These are phyloP conservation scores for Ambrosiella cleistominuta DNA, from an alignment of 2,329 filamentous ascomycete genomes.

Conservation along the genomic window DNA sequence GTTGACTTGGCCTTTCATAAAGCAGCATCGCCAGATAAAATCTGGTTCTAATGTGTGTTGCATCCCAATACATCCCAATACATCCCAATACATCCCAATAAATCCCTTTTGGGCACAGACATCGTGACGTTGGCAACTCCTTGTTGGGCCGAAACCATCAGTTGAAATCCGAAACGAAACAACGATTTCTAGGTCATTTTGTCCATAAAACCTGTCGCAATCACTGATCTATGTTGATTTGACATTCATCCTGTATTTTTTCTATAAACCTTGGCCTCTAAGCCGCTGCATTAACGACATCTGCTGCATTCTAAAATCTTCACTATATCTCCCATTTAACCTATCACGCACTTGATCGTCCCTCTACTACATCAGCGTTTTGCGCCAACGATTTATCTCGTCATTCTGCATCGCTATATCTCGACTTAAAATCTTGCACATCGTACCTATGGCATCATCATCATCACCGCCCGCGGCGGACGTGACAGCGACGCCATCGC, in stretches of 20 bases:
- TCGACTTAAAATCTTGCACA: neutral
- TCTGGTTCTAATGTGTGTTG: neutral
- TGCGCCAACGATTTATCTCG: neutral
- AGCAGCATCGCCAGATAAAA: neutral
- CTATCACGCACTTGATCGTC: neutral
- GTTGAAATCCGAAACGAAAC: neutral
- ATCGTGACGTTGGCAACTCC: neutral
- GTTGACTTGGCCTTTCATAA: neutral
- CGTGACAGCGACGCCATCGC: conserved; percentile 1
- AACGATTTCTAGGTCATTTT: neutral
- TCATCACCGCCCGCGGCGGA: neutral
- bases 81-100: neutral
- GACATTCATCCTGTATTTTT: neutral
- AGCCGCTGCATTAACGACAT: neutral
- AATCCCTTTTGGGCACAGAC: neutral
- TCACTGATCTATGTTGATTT: neutral
- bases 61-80: neutral
- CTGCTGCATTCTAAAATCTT: neutral
- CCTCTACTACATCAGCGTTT: neutral
- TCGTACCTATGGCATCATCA: conserved; percentile 6
- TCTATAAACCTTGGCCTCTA: neutral
- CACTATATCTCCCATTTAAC: neutral
- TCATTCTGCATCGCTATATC: neutral
- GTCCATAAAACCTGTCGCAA: neutral
- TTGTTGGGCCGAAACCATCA: conserved; percentile 3